Evolutionary conservation across 108 stramenopile species (phyloP).

Genomic region (Pseudonitzschia multiseries): DNA sequence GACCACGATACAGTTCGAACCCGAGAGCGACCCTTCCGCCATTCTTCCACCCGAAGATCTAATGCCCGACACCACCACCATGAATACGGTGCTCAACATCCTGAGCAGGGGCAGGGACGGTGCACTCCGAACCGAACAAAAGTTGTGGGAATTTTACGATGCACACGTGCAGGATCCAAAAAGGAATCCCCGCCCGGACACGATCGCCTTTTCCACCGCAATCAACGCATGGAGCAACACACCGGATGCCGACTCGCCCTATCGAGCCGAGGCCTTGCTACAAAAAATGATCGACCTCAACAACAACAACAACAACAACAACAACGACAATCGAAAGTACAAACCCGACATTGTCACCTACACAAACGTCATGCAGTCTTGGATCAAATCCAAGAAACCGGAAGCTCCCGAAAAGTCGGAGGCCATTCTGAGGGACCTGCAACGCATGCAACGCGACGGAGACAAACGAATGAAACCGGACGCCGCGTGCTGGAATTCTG

Average conservation of each 20-base stretch:
- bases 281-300: conserved; percentile 14
- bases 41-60: conserved; percentile 5
- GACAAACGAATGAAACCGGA: conserved; percentile 24
- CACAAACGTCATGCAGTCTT: conserved; percentile 30
- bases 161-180: conserved; percentile 24
- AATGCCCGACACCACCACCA: conserved; percentile 21
- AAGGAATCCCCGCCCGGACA: conserved; percentile 26
- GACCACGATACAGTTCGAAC: background rate
- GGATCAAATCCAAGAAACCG: conserved; percentile 18
- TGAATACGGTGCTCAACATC: conserved; percentile 30
- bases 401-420: conserved; percentile 33
- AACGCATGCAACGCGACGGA: conserved; percentile 5
- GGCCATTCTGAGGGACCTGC: conserved; percentile 27
- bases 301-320: conserved; percentile 4
- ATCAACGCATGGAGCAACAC: conserved; percentile 29
- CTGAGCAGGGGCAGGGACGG: background rate
- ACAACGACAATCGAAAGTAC: conserved; percentile 1
- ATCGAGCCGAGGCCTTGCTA: conserved; percentile 27
- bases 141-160: conserved; percentile 28
- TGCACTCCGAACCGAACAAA: conserved; percentile 18
- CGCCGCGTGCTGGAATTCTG: conserved; percentile 38
- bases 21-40: too few relatives aligned
- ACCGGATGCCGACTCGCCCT: conserved; percentile 13
- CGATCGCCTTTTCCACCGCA: conserved; percentile 23
- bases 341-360: conserved; percentile 27